Evolutionary conservation across 768 basidiomycete genomes (phyloP), one percentile per base, ranked within the genome.

Genomic region (Chalciporus piperatus): DNA sequence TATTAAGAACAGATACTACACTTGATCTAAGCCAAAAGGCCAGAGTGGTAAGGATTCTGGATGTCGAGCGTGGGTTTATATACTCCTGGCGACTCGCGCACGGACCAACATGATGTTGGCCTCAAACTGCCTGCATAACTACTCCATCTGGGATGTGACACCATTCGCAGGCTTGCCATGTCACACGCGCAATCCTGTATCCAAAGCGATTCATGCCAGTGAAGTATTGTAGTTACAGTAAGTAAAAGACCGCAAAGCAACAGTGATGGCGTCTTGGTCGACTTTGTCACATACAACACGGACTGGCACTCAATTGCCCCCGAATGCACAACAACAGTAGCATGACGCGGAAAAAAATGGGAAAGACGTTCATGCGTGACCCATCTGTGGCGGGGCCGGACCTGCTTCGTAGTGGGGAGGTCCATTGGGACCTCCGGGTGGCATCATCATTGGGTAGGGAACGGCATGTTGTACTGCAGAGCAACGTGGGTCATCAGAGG

Each of bases 381-480:
- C 73, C 89, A 91, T 89, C 45, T 75, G 83, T 47, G 86, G 86
- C 22, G 82, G 85, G 47, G 84, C 79, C 51, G 83, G 81, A 16
- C 78, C 80, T 53, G 77, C 82, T 41, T 92, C 88, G 69, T 91
- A 92, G 64, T 90, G 80, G 8, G 78, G 89, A 55, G 84, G 85
- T 37, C 80, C 80, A 40, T 74, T 78, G n/a, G 71, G 72, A 51
- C 76, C 80, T 45, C 85, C 83, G 13, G 85, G 85, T 49, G 86
- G 87, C 48, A 84, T 87, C 86, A 91, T 90, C 89, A 92, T 92
- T n/a, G 80, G 85, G 67, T 92, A 93, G 42, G 88, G 86, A 57
- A 89, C 82, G 30, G 91, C 88, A 60, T 92, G 91, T 70, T 85
- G 84, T 67, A 92, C 91, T 93, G n/a, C 0, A 48, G 63, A 58